Conservation (phyloP, 1,284 basidiomycete genomes). For the Ustilago vetiveriae region DNA sequence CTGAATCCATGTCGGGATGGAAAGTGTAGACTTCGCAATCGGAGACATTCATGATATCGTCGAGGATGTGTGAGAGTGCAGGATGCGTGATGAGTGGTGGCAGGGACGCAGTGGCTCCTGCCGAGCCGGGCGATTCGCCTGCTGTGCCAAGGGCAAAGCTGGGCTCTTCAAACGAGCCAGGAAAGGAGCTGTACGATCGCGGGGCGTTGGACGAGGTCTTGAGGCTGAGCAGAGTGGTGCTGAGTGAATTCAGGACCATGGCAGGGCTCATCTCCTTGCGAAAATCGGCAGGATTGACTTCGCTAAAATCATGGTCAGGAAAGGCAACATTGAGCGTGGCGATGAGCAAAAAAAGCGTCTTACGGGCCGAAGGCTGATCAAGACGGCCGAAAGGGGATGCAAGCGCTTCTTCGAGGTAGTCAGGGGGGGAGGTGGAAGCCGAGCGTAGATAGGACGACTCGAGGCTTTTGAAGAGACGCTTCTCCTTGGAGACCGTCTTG, state of each 20-base stretch:
- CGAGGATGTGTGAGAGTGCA: constrained; percentile 83
- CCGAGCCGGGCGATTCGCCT: constrained; percentile 25
- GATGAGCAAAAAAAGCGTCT: constrained; percentile 92
- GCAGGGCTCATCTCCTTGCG: constrained; percentile 71
- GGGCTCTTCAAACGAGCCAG: constrained; percentile 59
- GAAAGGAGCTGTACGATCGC: constrained; percentile 52
- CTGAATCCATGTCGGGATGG: constrained; percentile 90
- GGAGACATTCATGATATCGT: constrained; percentile 86
- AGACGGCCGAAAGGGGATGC: constrained; percentile 68
- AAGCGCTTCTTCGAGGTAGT: constrained; percentile 60
- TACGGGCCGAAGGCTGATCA: constrained; percentile 73
- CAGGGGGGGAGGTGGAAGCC: constrained; percentile 62
- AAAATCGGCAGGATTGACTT: constrained; percentile 89
- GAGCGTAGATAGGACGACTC: constrained; percentile 61
- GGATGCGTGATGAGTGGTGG: constrained; percentile 72
- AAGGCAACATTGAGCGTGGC: constrained; percentile 96
- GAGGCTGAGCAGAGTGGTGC: constrained; percentile 62
- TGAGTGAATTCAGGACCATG: constrained; percentile 63
- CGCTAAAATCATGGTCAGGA: constrained; percentile 95
- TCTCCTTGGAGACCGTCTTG: constrained; percentile 96
- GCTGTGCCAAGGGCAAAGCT: constrained; percentile 30
- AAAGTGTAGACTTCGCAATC: constrained; percentile 97
- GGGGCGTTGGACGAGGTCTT: constrained; percentile 56
- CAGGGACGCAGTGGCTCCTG: constrained; percentile 18
- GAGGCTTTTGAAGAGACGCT: constrained; percentile 91